Evolutionary conservation across 2,329 filamentous ascomycete genomes (phyloP), one percentile per base, ranked within the genome.

Genomic region (Cladophialophora exuberans): DNA sequence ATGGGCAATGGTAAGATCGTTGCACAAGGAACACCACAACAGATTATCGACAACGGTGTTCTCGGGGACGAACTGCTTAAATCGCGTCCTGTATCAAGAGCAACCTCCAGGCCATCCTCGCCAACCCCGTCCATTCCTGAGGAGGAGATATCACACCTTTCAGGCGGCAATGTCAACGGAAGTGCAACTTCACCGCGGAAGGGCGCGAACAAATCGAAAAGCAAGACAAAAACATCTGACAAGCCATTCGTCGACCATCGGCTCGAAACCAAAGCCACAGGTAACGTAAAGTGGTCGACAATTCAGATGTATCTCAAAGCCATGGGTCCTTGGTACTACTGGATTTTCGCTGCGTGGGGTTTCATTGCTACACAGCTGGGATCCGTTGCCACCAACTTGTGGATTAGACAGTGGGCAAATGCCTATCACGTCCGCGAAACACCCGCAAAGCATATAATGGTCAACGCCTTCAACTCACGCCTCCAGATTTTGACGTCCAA

Each of bases 281-380:
- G 94, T 23, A 87, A 91, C 35, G 90, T 99, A 65, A 94, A 96
- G 70, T 86, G 90, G 80, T 81, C 83, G 18, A 92, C 96, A 47
- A 88, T 99, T 66, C 77, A 85, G 57, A 84, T 96, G 68, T 99
- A 99, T 69, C 81, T 99, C 15, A 76, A 74, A 56, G 83, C 92
- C 61, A 99, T 99, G 94, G 94, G 94, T n/a, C 81, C 87, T 3
- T 96, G 91, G 90, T 92, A 90, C 80, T 99, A 96, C 75, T 99
- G 94, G 94, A 71, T 87, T 43, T 75, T 89, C 30, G 88, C 92
- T 17, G 73, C 85, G 11, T 63, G 85, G 3, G 86, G 92, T 31
- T 97, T 99, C 67, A 80, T 81, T 23, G 75, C 87, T 39, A 92
- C 97, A 69, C 94, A 99, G 69, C 70, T 96, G 28, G 88, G 88